Conservation (phyloP, 208 protist genomes). For the Leptomonas pyrrhocoris region DNA sequence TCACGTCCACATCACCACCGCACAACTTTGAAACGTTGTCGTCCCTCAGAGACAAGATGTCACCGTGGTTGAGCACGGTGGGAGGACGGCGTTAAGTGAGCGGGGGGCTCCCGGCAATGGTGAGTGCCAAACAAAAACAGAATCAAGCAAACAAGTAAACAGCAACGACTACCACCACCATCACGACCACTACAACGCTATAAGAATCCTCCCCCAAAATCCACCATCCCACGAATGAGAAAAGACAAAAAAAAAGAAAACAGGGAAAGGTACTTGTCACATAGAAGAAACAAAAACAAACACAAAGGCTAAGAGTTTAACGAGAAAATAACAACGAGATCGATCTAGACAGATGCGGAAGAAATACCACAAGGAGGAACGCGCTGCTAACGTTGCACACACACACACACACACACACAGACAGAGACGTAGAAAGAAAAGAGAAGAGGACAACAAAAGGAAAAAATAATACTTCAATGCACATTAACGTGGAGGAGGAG, state of each 20-base stretch:
- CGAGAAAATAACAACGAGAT: too few relatives aligned
- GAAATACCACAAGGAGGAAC: too few relatives aligned
- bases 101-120: too few relatives aligned
- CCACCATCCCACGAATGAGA: neutral
- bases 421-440: constrained; percentile 4
- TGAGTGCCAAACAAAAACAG: neutral
- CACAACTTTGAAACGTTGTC: neutral
- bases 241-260: constrained; percentile 3
- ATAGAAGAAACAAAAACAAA: neutral
- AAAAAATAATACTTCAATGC: neutral
- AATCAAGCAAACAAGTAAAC: neutral
- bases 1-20: neutral
- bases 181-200: too few relatives aligned
- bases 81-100: neutral
- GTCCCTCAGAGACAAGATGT: neutral
- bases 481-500: constrained; percentile 11
- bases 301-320: too few relatives aligned
- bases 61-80: neutral
- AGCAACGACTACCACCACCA: too few relatives aligned
- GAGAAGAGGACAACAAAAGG: neutral
- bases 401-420: constrained; percentile 1
- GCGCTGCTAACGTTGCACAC: too few relatives aligned
- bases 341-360: too few relatives aligned
- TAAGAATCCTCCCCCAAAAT: too few relatives aligned
- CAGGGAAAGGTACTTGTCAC: neutral